Evolutionary conservation across 208 protist species (phyloP), one percentile per base, ranked within the genome.

Genomic region (Acanthamoeba sp.): DNA sequence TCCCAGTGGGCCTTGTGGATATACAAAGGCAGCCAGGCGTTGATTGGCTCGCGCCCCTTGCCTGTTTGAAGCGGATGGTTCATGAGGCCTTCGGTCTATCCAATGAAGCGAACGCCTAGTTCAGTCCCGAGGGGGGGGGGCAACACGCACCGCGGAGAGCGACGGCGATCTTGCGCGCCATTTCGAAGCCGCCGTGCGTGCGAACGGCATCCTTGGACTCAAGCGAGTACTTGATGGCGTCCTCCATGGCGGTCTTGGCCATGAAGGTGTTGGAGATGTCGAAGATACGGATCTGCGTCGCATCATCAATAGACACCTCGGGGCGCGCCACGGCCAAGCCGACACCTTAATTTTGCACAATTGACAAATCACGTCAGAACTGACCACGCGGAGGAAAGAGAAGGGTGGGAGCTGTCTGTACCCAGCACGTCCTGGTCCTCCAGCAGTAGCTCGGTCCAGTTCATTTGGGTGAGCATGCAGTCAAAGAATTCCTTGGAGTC

Each of bases 11-110:
- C 82, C 24, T 55, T 29, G 52, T 95, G 52, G 20, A 96, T 55
- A 29, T 95, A 96, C 4, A 96, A 52, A 66, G 95, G 95, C 32
- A 96, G 38, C 92, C 93, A 96, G 7, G 69, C 66, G 40, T 96
- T 96, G 40, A 96, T 96, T 45, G 95, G 92, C 40, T 96, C 95
- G n/a, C 95, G 64, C 24, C 95, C 95, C 66, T 92, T 55, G 48
- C 95, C 95, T 69, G 55, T 3, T n/a, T n/a, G n/a, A n/a, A n/a
- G n/a, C n/a, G n/a, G n/a, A n/a, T n/a, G n/a, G n/a, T n/a, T n/a
- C n/a, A 55, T 55, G 48, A 55, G 48, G 10, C 48, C 48, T 55
- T 16, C 48, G 48, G 48, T 6, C 48, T 16, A 55, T 20, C n/a
- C n/a, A 16, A 55, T 6, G 48, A 16, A 16, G 48, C 48, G 48